Evolutionary conservation across 2,329 filamentous ascomycete species (phyloP).

Genomic region (Knoxdaviesia capensis): DNA sequence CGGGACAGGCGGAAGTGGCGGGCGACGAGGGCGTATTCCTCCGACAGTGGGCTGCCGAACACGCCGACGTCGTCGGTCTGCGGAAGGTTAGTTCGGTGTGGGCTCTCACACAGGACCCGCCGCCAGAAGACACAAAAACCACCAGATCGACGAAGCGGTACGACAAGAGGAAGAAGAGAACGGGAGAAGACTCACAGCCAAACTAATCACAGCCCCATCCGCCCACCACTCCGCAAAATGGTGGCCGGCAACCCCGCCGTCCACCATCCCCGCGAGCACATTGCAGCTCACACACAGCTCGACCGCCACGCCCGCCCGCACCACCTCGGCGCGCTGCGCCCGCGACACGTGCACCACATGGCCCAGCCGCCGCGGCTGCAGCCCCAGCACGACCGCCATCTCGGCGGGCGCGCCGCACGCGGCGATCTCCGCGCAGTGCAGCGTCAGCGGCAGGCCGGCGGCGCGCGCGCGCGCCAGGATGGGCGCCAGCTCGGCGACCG

Average conservation of each 20-base stretch:
- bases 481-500: conserved; percentile 36
- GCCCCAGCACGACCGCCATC: conserved; percentile 42
- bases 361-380: conserved; percentile 47
- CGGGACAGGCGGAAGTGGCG: conserved; percentile 42
- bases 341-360: conserved; percentile 61
- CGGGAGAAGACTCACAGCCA: conserved; percentile 37
- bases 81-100: background rate
- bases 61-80: conserved; percentile 73
- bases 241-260: conserved; percentile 44
- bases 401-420: conserved; percentile 36
- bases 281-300: conserved; percentile 71
- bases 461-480: conserved; percentile 36
- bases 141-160: background rate
- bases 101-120: background rate
- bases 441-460: conserved; percentile 39
- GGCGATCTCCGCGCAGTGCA: conserved; percentile 60
- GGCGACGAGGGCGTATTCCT: conserved; percentile 57
- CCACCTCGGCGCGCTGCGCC: conserved; percentile 32
- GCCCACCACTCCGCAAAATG: conserved; percentile 59
- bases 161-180: background rate
- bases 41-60: conserved; percentile 55
- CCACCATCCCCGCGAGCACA: conserved; percentile 53
- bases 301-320: conserved; percentile 34
- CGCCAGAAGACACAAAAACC: background rate
- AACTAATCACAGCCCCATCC: conserved; percentile 36